Evolutionary conservation across 352 stramenopile genomes (phyloP).

Genomic region (Globisporangium heterothallicum): DNA sequence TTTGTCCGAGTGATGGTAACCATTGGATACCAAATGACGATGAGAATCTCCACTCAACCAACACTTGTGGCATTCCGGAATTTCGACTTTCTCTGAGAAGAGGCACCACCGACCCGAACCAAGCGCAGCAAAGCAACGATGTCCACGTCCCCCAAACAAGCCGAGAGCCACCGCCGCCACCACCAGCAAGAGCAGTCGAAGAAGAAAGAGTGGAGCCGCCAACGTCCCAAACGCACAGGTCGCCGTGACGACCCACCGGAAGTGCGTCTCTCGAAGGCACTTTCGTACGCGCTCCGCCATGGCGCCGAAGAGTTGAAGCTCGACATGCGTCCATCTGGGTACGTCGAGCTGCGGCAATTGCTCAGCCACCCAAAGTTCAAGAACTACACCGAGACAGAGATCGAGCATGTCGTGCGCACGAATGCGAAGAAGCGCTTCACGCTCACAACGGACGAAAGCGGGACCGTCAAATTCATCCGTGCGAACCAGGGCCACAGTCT

Average conservation of each 20-base stretch:
- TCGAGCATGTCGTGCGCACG: slow-evolving; percentile 59
- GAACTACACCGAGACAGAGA: slow-evolving; percentile 40
- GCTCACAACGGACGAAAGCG: slow-evolving; percentile 46
- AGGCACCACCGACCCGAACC: too few species aligned
- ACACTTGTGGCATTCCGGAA: too few species aligned
- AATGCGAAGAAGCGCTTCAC: slow-evolving; percentile 77
- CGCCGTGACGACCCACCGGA: slow-evolving; percentile 38
- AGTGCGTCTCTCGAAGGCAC: slow-evolving; percentile 70
- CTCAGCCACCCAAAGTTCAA: slow-evolving; percentile 50
- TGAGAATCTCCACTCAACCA: too few species aligned
- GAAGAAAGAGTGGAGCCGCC: too few species aligned
- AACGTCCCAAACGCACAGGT: slow-evolving; percentile 7
- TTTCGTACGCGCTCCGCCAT: slow-evolving; percentile 75
- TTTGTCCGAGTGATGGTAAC: too few species aligned
- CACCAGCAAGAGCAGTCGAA: too few species aligned
- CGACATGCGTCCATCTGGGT: slow-evolving; percentile 65
- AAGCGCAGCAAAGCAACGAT: too few species aligned
- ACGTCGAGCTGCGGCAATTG: slow-evolving; percentile 47
- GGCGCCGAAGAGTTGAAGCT: slow-evolving; percentile 61
- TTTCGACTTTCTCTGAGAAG: too few species aligned
- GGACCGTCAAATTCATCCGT: slow-evolving; percentile 49
- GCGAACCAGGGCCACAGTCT: slow-evolving; percentile 82
- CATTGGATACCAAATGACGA: too few species aligned
- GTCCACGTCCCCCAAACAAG: too few species aligned
- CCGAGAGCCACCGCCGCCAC: too few species aligned